These are phyloP conservation scores for Cantharellus cinnabarinus DNA, from an alignment of 768 basidiomycete genomes.

Conservation along the genomic window DNA sequence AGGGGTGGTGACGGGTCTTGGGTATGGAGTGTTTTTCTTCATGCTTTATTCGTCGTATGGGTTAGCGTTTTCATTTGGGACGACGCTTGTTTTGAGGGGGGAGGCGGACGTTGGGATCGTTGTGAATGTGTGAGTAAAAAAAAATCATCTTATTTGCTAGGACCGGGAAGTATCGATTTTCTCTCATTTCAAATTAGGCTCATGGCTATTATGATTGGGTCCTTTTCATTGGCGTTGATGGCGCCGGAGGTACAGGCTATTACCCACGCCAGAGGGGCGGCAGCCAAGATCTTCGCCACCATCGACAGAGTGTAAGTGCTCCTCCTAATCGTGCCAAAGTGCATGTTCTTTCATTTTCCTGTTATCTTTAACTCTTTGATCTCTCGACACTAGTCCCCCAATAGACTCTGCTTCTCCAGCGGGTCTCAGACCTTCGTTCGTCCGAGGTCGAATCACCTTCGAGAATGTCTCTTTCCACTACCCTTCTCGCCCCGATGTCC, in stretches of 20 bases:
- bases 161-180: not conserved
- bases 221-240: slow-evolving; percentile 68
- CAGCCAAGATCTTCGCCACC: slow-evolving; percentile 69
- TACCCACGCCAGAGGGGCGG: slow-evolving; percentile 33
- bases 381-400: not conserved
- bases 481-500: slow-evolving; percentile 59
- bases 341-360: not conserved
- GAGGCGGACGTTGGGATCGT: slow-evolving; percentile 20
- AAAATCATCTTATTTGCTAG: not conserved
- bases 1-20: slow-evolving; percentile 32
- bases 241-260: slow-evolving; percentile 38
- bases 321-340: not conserved
- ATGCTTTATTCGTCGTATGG: slow-evolving; percentile 60
- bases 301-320: slow-evolving; percentile 61
- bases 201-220: slow-evolving; percentile 67
- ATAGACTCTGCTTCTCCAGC: slow-evolving; percentile 21
- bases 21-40: slow-evolving; percentile 41
- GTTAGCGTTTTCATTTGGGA: slow-evolving; percentile 76
- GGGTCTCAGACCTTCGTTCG: slow-evolving; percentile 47
- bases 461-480: slow-evolving; percentile 66
- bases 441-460: slow-evolving; percentile 53
- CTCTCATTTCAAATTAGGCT: slow-evolving; percentile 26
- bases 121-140: not conserved
- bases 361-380: not conserved
- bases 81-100: slow-evolving; percentile 51